Percentiles rank a stretch among this genome's conserved stretches.
Evolutionary conservation across 2,329 filamentous ascomycete genomes (phyloP).

Genomic region (Akanthomyces lecanii): DNA sequence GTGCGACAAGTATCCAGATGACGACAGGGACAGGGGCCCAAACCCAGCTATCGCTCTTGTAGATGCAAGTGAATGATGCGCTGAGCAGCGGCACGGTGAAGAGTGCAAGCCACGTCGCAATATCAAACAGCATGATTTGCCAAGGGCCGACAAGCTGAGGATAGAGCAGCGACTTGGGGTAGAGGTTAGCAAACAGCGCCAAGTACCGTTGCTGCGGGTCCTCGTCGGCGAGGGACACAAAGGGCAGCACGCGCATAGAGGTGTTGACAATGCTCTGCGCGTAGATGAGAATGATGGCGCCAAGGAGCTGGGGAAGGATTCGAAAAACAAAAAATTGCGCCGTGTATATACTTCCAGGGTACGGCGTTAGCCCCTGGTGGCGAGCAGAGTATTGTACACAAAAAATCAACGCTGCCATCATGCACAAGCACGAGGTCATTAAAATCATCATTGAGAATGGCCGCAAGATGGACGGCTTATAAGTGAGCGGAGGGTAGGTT

Average conservation of each 20-base stretch:
- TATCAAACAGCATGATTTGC: slow-evolving; percentile 60
- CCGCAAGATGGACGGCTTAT: slow-evolving; percentile 67
- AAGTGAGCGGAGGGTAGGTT: slow-evolving; percentile 54
- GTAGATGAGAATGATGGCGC: slow-evolving; percentile 68
- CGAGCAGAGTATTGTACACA: slow-evolving; percentile 63
- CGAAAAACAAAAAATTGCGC: slow-evolving; percentile 80
- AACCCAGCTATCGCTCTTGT: slow-evolving; percentile 58
- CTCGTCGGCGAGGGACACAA: slow-evolving; percentile 68
- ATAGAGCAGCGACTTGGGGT: slow-evolving; percentile 65
- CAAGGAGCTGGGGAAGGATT: slow-evolving; percentile 76
- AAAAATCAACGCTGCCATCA: slow-evolving; percentile 69
- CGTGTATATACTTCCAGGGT: slow-evolving; percentile 62
- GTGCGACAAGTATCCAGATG: slow-evolving; percentile 69
- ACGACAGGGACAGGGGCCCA: slow-evolving; percentile 78
- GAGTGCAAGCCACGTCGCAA: slow-evolving; percentile 71
- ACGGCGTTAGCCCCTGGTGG: slow-evolving; percentile 63
- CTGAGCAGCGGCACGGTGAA: slow-evolving; percentile 80
- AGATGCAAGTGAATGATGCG: slow-evolving; percentile 65
- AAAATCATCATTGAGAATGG: slow-evolving; percentile 58
- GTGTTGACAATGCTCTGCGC: slow-evolving; percentile 70
- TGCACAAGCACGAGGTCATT: slow-evolving; percentile 59
- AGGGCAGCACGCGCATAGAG: slow-evolving; percentile 73
- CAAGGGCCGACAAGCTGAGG: slow-evolving; percentile 58
- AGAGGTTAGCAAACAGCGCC: slow-evolving; percentile 63
- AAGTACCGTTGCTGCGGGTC: slow-evolving; percentile 55